Percentiles rank a stretch among this genome's conserved stretches.
Evolutionary conservation across 257 asterid genomes (phyloP).

Genomic region (Gentiana dahurica): DNA sequence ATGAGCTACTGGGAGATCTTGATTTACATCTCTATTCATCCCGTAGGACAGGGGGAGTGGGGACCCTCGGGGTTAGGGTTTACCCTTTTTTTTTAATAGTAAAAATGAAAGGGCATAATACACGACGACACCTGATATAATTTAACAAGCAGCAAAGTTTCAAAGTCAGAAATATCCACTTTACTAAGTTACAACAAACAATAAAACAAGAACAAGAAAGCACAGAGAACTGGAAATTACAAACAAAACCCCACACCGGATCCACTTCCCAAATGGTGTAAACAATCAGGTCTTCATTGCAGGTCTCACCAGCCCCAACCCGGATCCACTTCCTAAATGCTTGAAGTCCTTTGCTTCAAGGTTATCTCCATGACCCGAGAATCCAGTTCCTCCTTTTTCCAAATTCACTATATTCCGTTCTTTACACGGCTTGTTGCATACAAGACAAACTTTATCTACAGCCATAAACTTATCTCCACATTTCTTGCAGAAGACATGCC

Average conservation of each 20-base stretch:
- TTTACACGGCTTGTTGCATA: constrained; percentile 77
- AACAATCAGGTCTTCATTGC: constrained; percentile 55
- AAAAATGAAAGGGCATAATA: no score
- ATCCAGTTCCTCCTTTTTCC: constrained; percentile 95
- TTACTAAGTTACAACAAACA: background rate
- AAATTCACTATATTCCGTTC: constrained; percentile 55
- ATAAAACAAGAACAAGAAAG: background rate
- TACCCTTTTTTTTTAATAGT: no score
- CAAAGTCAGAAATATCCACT: background rate
- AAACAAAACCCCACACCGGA: background rate
- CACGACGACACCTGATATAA: no score
- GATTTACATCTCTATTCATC: no score
- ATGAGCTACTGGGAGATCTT: no score
- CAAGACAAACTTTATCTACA: constrained; percentile 78
- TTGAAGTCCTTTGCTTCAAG: constrained; percentile 90
- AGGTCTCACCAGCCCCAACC: constrained; percentile 88
- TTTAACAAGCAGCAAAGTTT: no score
- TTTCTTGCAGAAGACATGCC: constrained; percentile 92
- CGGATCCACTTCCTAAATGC: constrained; percentile 92
- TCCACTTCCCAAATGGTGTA: background rate
- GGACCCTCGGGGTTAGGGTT: no score
- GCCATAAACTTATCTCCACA: constrained; percentile 74
- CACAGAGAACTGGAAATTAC: background rate
- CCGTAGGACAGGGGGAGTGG: no score
- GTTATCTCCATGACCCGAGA: constrained; percentile 85